phyloP scores from a whole-genome alignment of 768 basidiomycete species.

The Rhizopogon vinicolor region DNA sequence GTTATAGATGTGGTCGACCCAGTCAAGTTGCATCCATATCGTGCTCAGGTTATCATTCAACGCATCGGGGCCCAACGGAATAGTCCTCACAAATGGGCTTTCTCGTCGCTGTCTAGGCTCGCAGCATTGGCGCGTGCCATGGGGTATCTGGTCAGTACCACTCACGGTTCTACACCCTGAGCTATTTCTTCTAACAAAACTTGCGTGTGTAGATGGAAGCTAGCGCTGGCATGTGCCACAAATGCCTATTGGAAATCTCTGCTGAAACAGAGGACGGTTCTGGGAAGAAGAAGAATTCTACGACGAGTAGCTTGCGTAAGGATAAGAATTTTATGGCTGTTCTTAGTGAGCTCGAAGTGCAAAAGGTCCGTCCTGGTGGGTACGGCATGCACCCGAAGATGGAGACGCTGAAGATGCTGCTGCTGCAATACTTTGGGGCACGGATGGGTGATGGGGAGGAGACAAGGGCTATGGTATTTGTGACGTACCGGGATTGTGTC shows the following conservation, averaged over 20 bases:
- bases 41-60: slow-evolving; percentile 40
- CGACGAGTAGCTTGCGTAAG: slow-evolving; percentile 38
- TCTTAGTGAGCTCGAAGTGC: slow-evolving; percentile 62
- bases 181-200: neutral
- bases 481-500: slow-evolving; percentile 84
- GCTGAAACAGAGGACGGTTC: slow-evolving; percentile 31
- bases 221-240: slow-evolving; percentile 75
- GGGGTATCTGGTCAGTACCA: slow-evolving; percentile 71
- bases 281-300: slow-evolving; percentile 34
- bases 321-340: slow-evolving; percentile 62
- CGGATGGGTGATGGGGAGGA: slow-evolving; percentile 34
- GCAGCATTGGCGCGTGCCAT: slow-evolving; percentile 71
- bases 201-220: slow-evolving; percentile 62
- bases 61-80: slow-evolving; percentile 33
- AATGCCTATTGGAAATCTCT: slow-evolving; percentile 47
- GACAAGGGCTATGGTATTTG: slow-evolving; percentile 92
- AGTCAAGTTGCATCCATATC: slow-evolving; percentile 62
- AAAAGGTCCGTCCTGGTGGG: slow-evolving; percentile 39
- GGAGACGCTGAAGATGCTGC: slow-evolving; percentile 70
- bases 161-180: neutral
- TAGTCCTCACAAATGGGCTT: slow-evolving; percentile 41
- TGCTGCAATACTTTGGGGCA: slow-evolving; percentile 70
- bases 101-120: slow-evolving; percentile 46
- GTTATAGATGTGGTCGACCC: slow-evolving; percentile 53
- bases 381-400: slow-evolving; percentile 86